A percentile compares a stretch with the other conserved stretches of the same genome.
phyloP scores from a whole-genome alignment of 2,329 filamentous ascomycete species.

The Trichothecium roseum region DNA sequence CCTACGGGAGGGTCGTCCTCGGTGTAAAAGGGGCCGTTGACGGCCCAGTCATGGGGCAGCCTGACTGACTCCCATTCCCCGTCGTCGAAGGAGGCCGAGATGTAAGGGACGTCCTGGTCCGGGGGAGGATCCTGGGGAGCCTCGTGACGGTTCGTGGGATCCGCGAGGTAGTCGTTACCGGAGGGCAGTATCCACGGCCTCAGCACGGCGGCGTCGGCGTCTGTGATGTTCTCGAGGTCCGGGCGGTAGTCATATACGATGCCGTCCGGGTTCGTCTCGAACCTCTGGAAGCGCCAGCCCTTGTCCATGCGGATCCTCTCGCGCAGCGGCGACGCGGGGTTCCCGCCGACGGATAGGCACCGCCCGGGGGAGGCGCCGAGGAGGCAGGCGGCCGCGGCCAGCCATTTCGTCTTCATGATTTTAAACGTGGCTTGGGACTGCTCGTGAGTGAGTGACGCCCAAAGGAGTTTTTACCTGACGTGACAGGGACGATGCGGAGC shows the following conservation, averaged over 20 bases:
- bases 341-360: too few species aligned
- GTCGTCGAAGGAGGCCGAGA: slow-evolving; percentile 25
- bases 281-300: slow-evolving; percentile 27
- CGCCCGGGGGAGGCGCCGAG: too few species aligned
- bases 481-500: too few species aligned
- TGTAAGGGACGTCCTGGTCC: slow-evolving; percentile 18
- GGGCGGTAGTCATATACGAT: slow-evolving; percentile 15
- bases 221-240: slow-evolving; percentile 10
- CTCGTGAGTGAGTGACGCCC: too few species aligned
- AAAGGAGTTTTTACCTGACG: too few species aligned
- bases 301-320: slow-evolving; percentile 21
- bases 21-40: slow-evolving; percentile 32
- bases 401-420: too few species aligned
- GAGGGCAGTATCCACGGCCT: slow-evolving; percentile 31
- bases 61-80: slow-evolving; percentile 26
- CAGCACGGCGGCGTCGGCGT: slow-evolving; percentile 13
- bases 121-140: slow-evolving; percentile 17
- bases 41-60: slow-evolving; percentile 39
- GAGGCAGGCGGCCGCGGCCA: too few species aligned
- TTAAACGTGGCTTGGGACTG: too few species aligned
- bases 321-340: slow-evolving; percentile 5
- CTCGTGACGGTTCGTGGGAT: slow-evolving; percentile 15
- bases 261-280: slow-evolving; percentile 22
- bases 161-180: slow-evolving; percentile 27
- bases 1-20: slow-evolving; percentile 19